A percentile compares a stretch with the other conserved stretches of the same genome.
phyloP scores from a whole-genome alignment of 1,284 basidiomycete genomes.

The Cutaneotrichosporon sp. region DNA sequence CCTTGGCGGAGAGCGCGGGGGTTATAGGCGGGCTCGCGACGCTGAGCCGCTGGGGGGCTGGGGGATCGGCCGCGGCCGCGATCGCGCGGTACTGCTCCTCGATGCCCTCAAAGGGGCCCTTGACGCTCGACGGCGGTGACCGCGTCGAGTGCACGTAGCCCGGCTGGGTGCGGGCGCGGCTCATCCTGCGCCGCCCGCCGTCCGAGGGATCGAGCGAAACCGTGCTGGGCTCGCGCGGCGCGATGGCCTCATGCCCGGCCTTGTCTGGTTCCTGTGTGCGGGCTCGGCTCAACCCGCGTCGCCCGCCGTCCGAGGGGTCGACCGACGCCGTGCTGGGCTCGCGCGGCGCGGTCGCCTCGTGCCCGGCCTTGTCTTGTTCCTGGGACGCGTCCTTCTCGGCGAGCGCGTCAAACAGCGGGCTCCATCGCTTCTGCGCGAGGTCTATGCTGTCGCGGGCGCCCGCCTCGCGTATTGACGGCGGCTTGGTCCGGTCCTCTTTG shows the following conservation, averaged over 20 bases:
- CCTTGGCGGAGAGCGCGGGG: not conserved
- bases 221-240: not conserved
- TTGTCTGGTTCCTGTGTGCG: not conserved
- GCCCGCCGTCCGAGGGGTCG: not conserved
- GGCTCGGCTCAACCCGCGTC: not conserved
- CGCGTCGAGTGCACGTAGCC: conserved; percentile 7
- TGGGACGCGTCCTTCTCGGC: not conserved
- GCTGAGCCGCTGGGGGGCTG: not conserved
- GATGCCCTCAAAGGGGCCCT: not conserved
- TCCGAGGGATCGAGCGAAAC: not conserved
- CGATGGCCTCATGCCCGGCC: not conserved
- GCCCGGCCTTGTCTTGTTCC: not conserved
- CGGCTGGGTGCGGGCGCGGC: conserved; percentile 1
- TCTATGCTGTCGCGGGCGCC: not conserved
- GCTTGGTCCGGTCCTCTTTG: not conserved
- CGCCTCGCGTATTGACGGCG: not conserved
- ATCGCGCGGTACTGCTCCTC: not conserved
- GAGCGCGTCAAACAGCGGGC: not conserved
- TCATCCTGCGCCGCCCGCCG: not conserved
- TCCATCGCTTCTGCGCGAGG: not conserved
- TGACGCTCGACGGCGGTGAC: not conserved
- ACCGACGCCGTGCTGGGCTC: not conserved
- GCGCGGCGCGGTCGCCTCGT: not conserved
- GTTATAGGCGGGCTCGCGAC: not conserved
- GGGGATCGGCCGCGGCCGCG: not conserved